phyloP scores from a whole-genome alignment of 2,329 filamentous ascomycete species.

The Fusarium torreyae region DNA sequence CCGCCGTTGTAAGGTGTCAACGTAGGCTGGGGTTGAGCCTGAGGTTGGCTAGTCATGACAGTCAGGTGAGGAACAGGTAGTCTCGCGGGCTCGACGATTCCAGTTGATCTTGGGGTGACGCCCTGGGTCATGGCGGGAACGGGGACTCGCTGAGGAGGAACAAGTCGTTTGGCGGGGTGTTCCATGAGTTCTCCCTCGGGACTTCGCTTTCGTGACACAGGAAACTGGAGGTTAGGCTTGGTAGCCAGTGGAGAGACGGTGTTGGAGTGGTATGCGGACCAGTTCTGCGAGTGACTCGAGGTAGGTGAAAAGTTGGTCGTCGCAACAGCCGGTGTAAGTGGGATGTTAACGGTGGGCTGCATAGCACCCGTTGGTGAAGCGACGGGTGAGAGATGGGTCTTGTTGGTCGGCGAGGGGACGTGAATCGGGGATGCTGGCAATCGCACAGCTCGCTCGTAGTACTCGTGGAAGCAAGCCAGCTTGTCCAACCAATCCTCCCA shows the following conservation, averaged over 20 bases:
- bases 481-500: constrained; percentile 92
- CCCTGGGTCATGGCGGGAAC: constrained; percentile 34
- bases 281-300: constrained; percentile 56
- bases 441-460: constrained; percentile 79
- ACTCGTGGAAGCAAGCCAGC: constrained; percentile 85
- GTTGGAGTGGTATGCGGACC: constrained; percentile 59
- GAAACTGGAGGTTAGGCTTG: constrained; percentile 61
- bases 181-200: constrained; percentile 66
- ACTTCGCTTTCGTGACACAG: constrained; percentile 65
- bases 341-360: constrained; percentile 51
- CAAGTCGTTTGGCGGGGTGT: constrained; percentile 68
- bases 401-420: constrained; percentile 59
- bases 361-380: constrained; percentile 64
- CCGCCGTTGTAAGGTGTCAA: constrained; percentile 52
- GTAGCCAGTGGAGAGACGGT: constrained; percentile 64
- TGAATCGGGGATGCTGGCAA: constrained; percentile 59
- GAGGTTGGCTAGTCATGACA: constrained; percentile 66
- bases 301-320: constrained; percentile 59
- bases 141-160: constrained; percentile 46
- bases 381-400: constrained; percentile 61
- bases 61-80: constrained; percentile 81
- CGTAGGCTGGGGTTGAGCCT: constrained; percentile 33
- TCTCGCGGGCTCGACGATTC: constrained; percentile 57
- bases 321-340: constrained; percentile 53
- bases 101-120: constrained; percentile 42